phyloP scores from a whole-genome alignment of 768 basidiomycete genomes.

The Sarcodon aspratus region DNA sequence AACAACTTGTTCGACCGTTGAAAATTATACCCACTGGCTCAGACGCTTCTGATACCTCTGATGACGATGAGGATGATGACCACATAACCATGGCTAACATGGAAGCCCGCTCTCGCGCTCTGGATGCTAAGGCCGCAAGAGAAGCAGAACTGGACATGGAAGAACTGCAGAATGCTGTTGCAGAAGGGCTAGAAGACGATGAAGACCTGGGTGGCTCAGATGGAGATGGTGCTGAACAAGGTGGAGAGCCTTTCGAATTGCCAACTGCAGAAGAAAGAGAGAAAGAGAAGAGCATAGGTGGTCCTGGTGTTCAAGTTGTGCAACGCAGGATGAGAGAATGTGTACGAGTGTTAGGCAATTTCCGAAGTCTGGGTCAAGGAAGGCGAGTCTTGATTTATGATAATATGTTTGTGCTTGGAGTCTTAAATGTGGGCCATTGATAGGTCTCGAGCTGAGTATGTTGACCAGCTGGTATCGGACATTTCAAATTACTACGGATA shows the following conservation, averaged over 20 bases:
- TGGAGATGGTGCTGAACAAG: constrained; percentile 26
- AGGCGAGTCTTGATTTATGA: constrained; percentile 32
- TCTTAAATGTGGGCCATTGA: constrained; percentile 2
- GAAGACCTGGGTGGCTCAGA: constrained; percentile 29
- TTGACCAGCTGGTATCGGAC: constrained; percentile 78
- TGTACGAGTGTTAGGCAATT: constrained; percentile 60
- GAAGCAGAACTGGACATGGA: constrained; percentile 62
- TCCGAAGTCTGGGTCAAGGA: constrained; percentile 53
- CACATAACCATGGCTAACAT: constrained; percentile 71
- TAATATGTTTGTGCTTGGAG: not conserved
- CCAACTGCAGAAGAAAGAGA: constrained; percentile 66
- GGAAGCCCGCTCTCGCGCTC: constrained; percentile 67
- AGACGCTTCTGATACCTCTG: constrained; percentile 31
- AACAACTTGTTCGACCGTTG: constrained; percentile 33
- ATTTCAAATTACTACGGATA: constrained; percentile 97
- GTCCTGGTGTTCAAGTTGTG: constrained; percentile 63
- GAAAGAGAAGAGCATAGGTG: constrained; percentile 56
- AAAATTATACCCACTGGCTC: constrained; percentile 42
- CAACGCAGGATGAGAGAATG: constrained; percentile 75
- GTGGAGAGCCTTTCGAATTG: constrained; percentile 40
- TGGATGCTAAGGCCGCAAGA: constrained; percentile 54
- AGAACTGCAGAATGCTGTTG: constrained; percentile 48
- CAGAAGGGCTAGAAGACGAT: constrained; percentile 32
- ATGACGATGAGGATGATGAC: constrained; percentile 31
- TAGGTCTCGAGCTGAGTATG: constrained; percentile 85